These are phyloP conservation scores for Chlamydomonas eustigma DNA, from an alignment of 139 green algal genomes.

Conservation along the genomic window DNA sequence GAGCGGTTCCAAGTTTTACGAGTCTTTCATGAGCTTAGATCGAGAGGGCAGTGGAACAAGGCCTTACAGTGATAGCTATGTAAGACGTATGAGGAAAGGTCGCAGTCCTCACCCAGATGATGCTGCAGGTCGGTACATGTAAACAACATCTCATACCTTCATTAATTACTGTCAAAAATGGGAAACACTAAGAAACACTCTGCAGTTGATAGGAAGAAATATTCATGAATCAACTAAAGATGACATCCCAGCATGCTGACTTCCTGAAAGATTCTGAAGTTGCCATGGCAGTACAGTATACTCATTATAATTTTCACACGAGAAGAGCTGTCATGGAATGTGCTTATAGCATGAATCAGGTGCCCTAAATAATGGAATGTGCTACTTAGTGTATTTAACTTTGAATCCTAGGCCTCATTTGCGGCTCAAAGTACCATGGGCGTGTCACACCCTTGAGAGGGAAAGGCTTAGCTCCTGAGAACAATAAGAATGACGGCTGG, in stretches of 20 bases:
- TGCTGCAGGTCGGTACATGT: conserved; percentile 9
- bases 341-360: not conserved
- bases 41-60: not conserved
- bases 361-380: not conserved
- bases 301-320: not conserved
- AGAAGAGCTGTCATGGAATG: not conserved
- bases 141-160: not conserved
- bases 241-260: not conserved
- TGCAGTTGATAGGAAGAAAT: too few species aligned
- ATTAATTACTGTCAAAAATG: not conserved
- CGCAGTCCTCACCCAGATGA: not conserved
- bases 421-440: conserved; percentile 1
- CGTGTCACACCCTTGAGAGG: conserved; percentile 26
- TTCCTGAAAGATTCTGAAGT: not conserved
- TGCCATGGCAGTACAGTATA: not conserved
- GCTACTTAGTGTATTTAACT: not conserved
- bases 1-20: not conserved
- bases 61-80: not conserved
- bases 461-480: conserved; percentile 13
- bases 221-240: not conserved
- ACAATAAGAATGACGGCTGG: conserved; percentile 9
- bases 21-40: conserved; percentile 1
- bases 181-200: not conserved
- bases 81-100: not conserved
- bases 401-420: conserved; percentile 11